Conservation (phyloP, 2,329 filamentous ascomycete species). For the Ilyonectria destructans region DNA sequence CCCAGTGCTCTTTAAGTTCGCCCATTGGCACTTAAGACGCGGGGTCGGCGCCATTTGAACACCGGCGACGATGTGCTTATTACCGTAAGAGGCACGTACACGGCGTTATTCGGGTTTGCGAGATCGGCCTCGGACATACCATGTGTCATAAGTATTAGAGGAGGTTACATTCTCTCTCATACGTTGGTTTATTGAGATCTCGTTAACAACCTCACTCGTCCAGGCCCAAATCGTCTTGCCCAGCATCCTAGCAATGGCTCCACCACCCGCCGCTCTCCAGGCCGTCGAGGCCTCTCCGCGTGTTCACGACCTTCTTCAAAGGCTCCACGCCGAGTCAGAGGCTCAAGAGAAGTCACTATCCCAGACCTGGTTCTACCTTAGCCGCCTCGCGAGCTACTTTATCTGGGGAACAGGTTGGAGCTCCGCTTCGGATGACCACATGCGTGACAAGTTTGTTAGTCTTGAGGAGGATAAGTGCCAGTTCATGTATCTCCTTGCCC, state of each 20-base stretch:
- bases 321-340: slow-evolving; percentile 49
- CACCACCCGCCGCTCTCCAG: slow-evolving; percentile 40
- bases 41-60: background rate
- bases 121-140: slow-evolving; percentile 39
- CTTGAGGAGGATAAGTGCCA: slow-evolving; percentile 73
- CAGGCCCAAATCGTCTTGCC: background rate
- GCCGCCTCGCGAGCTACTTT: slow-evolving; percentile 42
- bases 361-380: slow-evolving; percentile 49
- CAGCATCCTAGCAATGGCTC: slow-evolving; percentile 31
- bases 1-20: background rate
- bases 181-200: background rate
- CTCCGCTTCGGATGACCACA: slow-evolving; percentile 54
- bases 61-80: background rate
- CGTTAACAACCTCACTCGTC: background rate
- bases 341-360: slow-evolving; percentile 47
- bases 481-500: slow-evolving; percentile 70
- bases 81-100: slow-evolving; percentile 2
- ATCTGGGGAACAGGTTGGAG: slow-evolving; percentile 45
- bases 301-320: slow-evolving; percentile 46
- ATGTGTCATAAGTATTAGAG: background rate
- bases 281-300: slow-evolving; percentile 46
- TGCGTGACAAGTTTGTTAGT: slow-evolving; percentile 73
- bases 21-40: slow-evolving; percentile 1
- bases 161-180: background rate
- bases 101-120: slow-evolving; percentile 18